A percentile compares a stretch with the other conserved stretches of the same genome.
These are phyloP conservation scores for Penicillium sp. DNA, from an alignment of 2,329 filamentous ascomycete species.

Conservation along the genomic window DNA sequence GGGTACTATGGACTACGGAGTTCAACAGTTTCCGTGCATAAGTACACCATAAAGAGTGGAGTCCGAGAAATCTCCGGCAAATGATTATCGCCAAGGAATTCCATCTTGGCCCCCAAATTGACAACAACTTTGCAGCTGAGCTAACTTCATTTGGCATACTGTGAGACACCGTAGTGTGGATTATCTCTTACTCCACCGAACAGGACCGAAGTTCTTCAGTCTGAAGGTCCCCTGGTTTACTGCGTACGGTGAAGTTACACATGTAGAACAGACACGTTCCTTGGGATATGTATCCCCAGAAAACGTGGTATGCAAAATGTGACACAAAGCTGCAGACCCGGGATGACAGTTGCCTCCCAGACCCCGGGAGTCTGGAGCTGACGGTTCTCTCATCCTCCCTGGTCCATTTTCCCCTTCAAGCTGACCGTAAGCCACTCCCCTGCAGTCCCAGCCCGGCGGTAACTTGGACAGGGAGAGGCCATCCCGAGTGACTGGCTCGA, in stretches of 20 bases:
- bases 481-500: conserved; percentile 13
- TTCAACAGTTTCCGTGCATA: too few species aligned
- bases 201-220: conserved; percentile 3
- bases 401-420: not conserved
- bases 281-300: too few species aligned
- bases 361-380: too few species aligned
- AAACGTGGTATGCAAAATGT: too few species aligned
- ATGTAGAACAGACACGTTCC: too few species aligned
- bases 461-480: conserved; percentile 4
- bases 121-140: conserved; percentile 3
- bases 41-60: not conserved
- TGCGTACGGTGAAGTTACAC: too few species aligned
- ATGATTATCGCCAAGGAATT: not conserved
- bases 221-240: too few species aligned
- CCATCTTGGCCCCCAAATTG: conserved; percentile 5
- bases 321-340: too few species aligned
- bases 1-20: not conserved
- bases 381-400: too few species aligned
- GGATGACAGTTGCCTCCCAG: too few species aligned
- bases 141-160: conserved; percentile 24
- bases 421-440: not conserved
- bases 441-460: conserved; percentile 14
- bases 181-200: not conserved
- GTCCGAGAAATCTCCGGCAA: not conserved
- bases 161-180: conserved; percentile 20